Conservation (phyloP, 257 asterid species). For the Lavandula angustifolia region DNA sequence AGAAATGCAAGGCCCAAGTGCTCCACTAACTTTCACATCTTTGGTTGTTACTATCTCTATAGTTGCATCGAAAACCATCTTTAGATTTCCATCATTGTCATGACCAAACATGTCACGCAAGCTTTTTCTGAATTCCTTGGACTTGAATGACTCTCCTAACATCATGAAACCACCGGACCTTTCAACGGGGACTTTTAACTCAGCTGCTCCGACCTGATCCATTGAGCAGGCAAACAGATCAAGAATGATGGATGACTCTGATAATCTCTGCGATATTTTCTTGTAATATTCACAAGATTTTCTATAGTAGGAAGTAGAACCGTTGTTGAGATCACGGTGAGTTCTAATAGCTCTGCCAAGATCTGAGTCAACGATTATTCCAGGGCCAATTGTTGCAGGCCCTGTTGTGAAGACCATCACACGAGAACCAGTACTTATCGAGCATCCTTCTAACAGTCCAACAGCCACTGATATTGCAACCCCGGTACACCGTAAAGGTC, state of each 20-base stretch:
- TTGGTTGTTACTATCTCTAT: constrained; percentile 77
- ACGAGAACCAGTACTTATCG: constrained; percentile 71
- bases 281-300: constrained; percentile 67
- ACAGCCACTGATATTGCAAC: constrained; percentile 88
- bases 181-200: constrained; percentile 68
- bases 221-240: constrained; percentile 95
- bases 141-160: constrained; percentile 79
- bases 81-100: constrained; percentile 62
- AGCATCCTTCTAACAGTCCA: constrained; percentile 85
- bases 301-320: constrained; percentile 52
- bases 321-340: constrained; percentile 70
- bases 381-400: constrained; percentile 92
- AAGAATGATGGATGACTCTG: constrained; percentile 73
- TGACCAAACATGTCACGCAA: constrained; percentile 59
- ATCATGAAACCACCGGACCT: constrained; percentile 86
- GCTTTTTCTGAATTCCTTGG: constrained; percentile 76
- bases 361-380: constrained; percentile 67
- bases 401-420: constrained; percentile 95
- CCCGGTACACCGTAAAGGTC: constrained; percentile 84
- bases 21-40: constrained; percentile 82
- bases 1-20: constrained; percentile 87
- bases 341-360: constrained; percentile 63
- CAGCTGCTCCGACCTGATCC: constrained; percentile 98
- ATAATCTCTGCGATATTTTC: constrained; percentile 65
- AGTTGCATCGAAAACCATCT: constrained; percentile 83